These are phyloP conservation scores for Wallacemonas sp. DNA, from an alignment of 208 protist species.

Conservation along the genomic window DNA sequence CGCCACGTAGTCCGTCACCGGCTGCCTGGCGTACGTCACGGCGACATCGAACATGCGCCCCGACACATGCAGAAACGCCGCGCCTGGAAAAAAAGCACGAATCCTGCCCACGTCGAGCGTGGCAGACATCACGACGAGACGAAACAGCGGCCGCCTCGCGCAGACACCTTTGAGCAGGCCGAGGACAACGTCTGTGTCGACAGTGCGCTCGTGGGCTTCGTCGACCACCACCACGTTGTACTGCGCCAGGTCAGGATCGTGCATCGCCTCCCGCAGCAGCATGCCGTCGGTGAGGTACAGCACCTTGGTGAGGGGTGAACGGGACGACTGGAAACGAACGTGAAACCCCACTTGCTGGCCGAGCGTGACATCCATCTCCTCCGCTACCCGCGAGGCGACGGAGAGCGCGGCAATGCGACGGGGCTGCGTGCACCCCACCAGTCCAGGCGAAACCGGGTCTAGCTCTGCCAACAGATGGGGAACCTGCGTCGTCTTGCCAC, in stretches of 20 bases:
- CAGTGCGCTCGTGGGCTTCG: slow-evolving; percentile 99
- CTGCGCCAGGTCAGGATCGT: slow-evolving; percentile 84
- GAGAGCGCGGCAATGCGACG: slow-evolving; percentile 98
- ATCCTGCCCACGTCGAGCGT: slow-evolving; percentile 98
- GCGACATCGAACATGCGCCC: slow-evolving; percentile 94
- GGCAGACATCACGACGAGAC: slow-evolving; percentile 97
- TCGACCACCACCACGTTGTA: slow-evolving; percentile 99
- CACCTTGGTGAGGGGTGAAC: slow-evolving; percentile 92
- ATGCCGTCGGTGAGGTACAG: slow-evolving; percentile 99
- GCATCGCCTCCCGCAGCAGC: slow-evolving; percentile 95
- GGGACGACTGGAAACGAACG: slow-evolving; percentile 98
- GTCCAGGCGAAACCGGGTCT: slow-evolving; percentile 15
- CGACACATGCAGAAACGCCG: slow-evolving; percentile 96
- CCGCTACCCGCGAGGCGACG: slow-evolving; percentile 97
- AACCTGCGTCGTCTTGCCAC: slow-evolving; percentile 97
- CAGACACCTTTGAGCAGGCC: slow-evolving; percentile 94
- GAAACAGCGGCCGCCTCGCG: slow-evolving; percentile 55
- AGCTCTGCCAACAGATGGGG: slow-evolving; percentile 90
- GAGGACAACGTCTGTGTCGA: slow-evolving; percentile 99
- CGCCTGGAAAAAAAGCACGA: slow-evolving; percentile 95
- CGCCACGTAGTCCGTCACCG: slow-evolving; percentile 94
- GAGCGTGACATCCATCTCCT: slow-evolving; percentile 96
- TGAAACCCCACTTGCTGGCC: slow-evolving; percentile 98
- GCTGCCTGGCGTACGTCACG: slow-evolving; percentile 71
- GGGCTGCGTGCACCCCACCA: slow-evolving; percentile 97